A percentile compares a stretch with the other conserved stretches of the same genome.
Conservation (phyloP, 768 basidiomycete genomes). For the Collybia sordida region DNA sequence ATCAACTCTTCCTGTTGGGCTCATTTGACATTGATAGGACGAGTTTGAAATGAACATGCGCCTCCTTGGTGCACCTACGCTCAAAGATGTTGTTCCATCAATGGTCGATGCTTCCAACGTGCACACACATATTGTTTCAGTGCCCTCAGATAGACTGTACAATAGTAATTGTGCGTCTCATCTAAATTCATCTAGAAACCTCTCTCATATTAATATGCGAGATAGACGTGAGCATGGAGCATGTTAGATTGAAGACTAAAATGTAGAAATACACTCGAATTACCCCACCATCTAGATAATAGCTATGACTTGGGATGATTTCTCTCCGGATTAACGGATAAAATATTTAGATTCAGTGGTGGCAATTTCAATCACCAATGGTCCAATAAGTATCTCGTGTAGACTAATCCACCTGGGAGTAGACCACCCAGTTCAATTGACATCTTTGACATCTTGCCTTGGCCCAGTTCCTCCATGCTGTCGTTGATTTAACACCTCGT, state of each 20-base stretch:
- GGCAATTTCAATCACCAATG: too few species aligned
- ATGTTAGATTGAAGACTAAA: background rate
- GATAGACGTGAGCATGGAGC: background rate
- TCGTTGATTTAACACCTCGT: too few species aligned
- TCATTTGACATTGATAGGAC: constrained; percentile 49
- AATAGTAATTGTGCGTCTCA: constrained; percentile 72
- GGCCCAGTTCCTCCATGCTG: too few species aligned
- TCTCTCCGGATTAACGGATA: too few species aligned
- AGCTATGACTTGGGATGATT: too few species aligned
- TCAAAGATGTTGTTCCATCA: constrained; percentile 77
- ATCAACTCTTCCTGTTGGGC: background rate
- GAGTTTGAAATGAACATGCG: constrained; percentile 99
- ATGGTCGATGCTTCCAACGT: constrained; percentile 89
- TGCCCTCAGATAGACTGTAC: constrained; percentile 76
- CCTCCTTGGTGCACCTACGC: constrained; percentile 77
- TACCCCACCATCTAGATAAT: too few species aligned
- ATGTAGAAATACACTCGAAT: background rate
- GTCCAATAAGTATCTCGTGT: background rate
- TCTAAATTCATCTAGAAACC: too few species aligned
- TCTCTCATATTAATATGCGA: too few species aligned
- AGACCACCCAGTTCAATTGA: too few species aligned
- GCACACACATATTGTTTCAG: constrained; percentile 59
- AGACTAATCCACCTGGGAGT: too few species aligned
- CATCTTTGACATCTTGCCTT: too few species aligned
- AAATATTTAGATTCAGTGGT: too few species aligned